Evolutionary conservation across 2,329 filamentous ascomycete genomes (phyloP), one percentile per base, ranked within the genome.

Genomic region (Colletotrichum tofieldiae): DNA sequence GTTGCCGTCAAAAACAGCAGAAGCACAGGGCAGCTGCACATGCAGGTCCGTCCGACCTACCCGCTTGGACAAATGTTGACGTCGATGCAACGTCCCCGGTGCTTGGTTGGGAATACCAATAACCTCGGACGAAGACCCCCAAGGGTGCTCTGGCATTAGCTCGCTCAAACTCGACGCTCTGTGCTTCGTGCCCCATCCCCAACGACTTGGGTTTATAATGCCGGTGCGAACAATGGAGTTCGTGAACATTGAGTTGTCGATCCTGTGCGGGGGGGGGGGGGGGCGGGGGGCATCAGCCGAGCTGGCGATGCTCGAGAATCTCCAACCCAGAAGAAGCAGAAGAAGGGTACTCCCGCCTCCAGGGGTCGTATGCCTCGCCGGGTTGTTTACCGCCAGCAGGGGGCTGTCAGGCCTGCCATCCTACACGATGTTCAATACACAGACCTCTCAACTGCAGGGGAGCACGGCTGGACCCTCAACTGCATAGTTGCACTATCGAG

Each of bases 391-490:
- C 45, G 43, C 43, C 55, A 49, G 47, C 29, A 56, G 59, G 37
- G 37, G 37, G 37, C 45, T 64, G 65, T 59, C 65, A 69, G 45
- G 39, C 56, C 26, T 49, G 63, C 32, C 55, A 39, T 54, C 55
- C 23, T 58, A 39, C 43, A 52, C 68, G 39, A 61, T 67, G 23
- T n/a, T 56, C 47, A 11, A 62, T 47, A 61, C 59, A 54, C 54
- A 64, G 69, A 55, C 65, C 69, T 63, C 58, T 55, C 54, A 69
- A 26, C 70, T 69, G 47, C 65, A 72, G 70, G 65, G 58, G 70
- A 65, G 65, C n/a, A 41, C 49, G 45, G 47, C 23, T 64, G 39
- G 54, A 43, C 52, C 52, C 59, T 55, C 52, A 14, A 35, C 39
- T 58, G 59, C 54, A 70, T 29, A 39, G 54, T 35, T 37, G 29